Percentiles rank a stretch among this genome's conserved stretches.
Conservation (phyloP, 768 basidiomycete genomes). For the Naganishia antarctica region DNA sequence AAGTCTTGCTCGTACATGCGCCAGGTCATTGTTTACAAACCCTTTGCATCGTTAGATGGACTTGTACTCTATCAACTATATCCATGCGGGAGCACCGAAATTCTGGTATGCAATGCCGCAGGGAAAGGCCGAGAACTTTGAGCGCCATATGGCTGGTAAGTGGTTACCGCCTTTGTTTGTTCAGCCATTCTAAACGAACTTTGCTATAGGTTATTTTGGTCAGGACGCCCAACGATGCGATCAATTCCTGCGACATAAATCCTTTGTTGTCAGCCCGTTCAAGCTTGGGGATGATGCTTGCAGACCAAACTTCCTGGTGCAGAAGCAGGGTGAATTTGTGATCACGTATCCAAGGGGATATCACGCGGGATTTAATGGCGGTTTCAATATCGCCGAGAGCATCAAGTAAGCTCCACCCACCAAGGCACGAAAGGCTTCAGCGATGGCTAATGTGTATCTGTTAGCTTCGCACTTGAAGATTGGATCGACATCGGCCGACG, state of each 20-base stretch:
- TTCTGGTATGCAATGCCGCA: conserved; percentile 96
- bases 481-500: conserved; percentile 84
- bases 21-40: neutral
- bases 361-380: conserved; percentile 94
- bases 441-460: neutral
- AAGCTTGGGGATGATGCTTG: conserved; percentile 73
- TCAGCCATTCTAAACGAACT: neutral
- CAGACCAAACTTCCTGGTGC: conserved; percentile 78
- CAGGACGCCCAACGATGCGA: conserved; percentile 76
- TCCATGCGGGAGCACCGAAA: conserved; percentile 94
- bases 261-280: conserved; percentile 84
- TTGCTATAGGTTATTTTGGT: conserved; percentile 71
- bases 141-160: conserved; percentile 79
- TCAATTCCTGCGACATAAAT: conserved; percentile 94
- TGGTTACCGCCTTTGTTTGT: neutral
- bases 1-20: conserved; percentile 20
- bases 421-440: neutral
- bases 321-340: conserved; percentile 91
- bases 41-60: conserved; percentile 60
- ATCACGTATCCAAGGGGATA: conserved; percentile 93
- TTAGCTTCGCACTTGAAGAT: conserved; percentile 74
- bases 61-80: conserved; percentile 96
- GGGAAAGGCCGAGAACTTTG: conserved; percentile 71
- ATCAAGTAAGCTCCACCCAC: conserved; percentile 57
- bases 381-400: conserved; percentile 93